Evolutionary conservation across 2,329 filamentous ascomycete genomes (phyloP), one percentile per base, ranked within the genome.

Genomic region (Aspergillus spinulosporus): DNA sequence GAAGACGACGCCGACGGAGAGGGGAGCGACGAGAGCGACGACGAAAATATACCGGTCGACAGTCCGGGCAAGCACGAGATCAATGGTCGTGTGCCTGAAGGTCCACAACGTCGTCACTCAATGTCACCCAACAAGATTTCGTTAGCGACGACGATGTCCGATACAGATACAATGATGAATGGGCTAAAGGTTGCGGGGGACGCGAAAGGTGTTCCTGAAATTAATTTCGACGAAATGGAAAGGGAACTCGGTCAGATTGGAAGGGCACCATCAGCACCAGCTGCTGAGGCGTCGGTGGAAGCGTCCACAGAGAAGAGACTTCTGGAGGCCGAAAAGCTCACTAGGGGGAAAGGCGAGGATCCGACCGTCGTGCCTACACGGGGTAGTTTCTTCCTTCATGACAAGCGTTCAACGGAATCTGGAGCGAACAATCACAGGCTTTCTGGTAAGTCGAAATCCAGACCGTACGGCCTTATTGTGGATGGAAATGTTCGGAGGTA

Each of bases 311-410:
- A 94, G 61, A 82, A 85, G 62, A 87, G 89, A 72, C 86, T 89
- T 62, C 86, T 89, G 64, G 92, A 97, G 69, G 90, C 96, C 67
- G 92, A 96, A 62, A 90, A 96, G 69, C 95, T 96, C 77, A 87
- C 88, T 76, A 90, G 88, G 76, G 90, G 90, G 73, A 84, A 90
- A 65, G 91, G 96, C 70, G 87, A 90, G 65, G 91, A 96, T 72
- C 93, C 93, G 36, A 87, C 92, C 8, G 96, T 96, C 75, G 93
- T 97, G 54, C 93, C 94, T 52, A 97, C 95, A 68, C 83, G 93
- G 63, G 94, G 94, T 57, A 88, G 90, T 60, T 97, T 97, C 80
- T 97, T 97, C 78, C 92, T 97, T 85, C 93, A 97, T 74, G 94
- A 97, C 71, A 90, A 94, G 68, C 85, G 91, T 60, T 87, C 90